Evolutionary conservation across 179 eudicot genomes (phyloP), one percentile per base, ranked within the genome.

Genomic region (Beta corolliflora): DNA sequence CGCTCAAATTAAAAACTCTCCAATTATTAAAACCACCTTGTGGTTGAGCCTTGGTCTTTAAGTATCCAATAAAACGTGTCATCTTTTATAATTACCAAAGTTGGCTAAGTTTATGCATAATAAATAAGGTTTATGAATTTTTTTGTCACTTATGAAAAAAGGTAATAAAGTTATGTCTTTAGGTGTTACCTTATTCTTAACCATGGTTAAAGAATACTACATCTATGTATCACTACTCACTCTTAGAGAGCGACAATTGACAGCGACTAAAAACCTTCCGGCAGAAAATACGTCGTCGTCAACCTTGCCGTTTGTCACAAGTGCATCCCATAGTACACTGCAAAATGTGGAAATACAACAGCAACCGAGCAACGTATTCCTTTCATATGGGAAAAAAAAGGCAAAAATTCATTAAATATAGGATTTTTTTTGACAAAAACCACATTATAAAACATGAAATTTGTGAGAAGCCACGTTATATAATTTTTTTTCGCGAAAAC

Each of bases 181-280:
- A 60, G 45, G 8, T 54, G 75, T 48, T 64, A 44, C 61, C 25
- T 65, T 77, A 77, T 71, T n/a, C 29, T 58, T 45, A 21, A 77
- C 79, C 56, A 55, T 50, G 59, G 63, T 76, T 77, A 25, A 70
- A 76, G 72, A 41, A 68, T 8, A 36, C n/a, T 68, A 6, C 71
- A 66, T 19, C 46, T 31, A 29, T 41, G 5, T 29, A 11, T 11
- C 25, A 18, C 44, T 65, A 53, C 60, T 56, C 16, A 25, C 45
- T 58, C 54, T 69, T 63, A 76, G 59, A 45, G 19, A 10, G 76
- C 25, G 55, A 29, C 53, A 18, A 66, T 60, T 77, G 87, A 84
- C 79, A 71, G 81, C n/a, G 84, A 84, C 82, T 21, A 12, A 77
- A 67, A 79, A 36, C 81, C 86, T 80, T 81, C 79, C 86, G 84